Conservation (phyloP, 1,284 basidiomycete genomes). For the Trichosporon sp. region DNA sequence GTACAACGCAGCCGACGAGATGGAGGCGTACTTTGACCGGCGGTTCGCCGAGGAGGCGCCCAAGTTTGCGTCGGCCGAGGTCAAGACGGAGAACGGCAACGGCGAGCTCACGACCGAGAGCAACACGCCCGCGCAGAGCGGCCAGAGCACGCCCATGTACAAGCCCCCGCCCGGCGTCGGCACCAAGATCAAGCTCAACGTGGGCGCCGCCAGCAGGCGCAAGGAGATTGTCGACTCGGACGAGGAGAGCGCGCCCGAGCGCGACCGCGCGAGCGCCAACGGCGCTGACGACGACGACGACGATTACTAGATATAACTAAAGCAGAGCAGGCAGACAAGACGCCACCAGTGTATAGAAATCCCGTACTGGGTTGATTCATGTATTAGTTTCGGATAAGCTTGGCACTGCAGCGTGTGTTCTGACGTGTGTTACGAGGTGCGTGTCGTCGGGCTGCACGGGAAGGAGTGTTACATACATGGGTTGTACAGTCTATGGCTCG, state of each 20-base stretch:
- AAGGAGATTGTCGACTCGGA: slow-evolving; percentile 21
- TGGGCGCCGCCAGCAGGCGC: slow-evolving; percentile 24
- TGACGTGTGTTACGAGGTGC: no score
- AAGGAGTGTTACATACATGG: neutral
- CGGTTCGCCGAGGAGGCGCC: slow-evolving; percentile 45
- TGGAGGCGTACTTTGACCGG: slow-evolving; percentile 76
- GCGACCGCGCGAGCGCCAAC: slow-evolving; percentile 9
- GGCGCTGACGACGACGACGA: slow-evolving; percentile 26
- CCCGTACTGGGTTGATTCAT: neutral
- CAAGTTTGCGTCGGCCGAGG: slow-evolving; percentile 10
- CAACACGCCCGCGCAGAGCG: slow-evolving; percentile 31
- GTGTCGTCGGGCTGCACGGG: no score
- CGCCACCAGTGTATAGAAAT: neutral
- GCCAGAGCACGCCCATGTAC: slow-evolving; percentile 46
- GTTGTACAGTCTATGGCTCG: neutral
- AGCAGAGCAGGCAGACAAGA: neutral
- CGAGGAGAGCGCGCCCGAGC: slow-evolving; percentile 22
- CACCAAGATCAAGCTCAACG: slow-evolving; percentile 42
- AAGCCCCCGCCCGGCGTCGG: slow-evolving; percentile 27
- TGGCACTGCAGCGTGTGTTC: no score
- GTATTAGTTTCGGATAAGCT: neutral
- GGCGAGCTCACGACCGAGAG: slow-evolving; percentile 15
- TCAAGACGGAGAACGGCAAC: slow-evolving; percentile 5
- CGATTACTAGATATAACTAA: neutral
- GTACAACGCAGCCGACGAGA: slow-evolving; percentile 85